Evolutionary conservation across 2,329 filamentous ascomycete genomes (phyloP).

Genomic region (Bipolaris sorokiniana): DNA sequence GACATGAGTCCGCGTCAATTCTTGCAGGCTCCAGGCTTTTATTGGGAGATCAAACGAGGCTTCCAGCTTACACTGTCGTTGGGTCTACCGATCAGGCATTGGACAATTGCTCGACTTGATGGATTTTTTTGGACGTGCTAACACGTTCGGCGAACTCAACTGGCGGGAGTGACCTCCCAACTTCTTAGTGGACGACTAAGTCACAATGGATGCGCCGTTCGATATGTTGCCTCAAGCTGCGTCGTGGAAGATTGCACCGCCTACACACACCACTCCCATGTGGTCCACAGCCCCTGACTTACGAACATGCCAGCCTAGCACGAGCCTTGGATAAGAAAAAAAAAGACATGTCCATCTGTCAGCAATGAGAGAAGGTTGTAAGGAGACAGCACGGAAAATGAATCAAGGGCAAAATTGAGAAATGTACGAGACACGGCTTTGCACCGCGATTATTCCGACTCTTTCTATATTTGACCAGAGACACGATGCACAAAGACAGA

Average conservation of each 20-base stretch:
- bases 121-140: background rate
- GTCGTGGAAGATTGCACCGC: slow-evolving; percentile 5
- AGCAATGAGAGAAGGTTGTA: slow-evolving; percentile 4
- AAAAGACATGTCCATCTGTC: background rate
- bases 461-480: slow-evolving; percentile 17
- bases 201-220: background rate
- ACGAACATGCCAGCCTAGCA: background rate
- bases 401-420: background rate
- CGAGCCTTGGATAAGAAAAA: background rate
- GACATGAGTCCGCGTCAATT: background rate
- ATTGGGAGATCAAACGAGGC: background rate
- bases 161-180: slow-evolving; percentile 1
- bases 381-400: slow-evolving; percentile 3
- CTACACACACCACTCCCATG: slow-evolving; percentile 1
- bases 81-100: background rate
- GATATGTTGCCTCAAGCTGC: background rate
- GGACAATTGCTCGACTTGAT: background rate
- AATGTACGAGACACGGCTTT: slow-evolving; percentile 10
- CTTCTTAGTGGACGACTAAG: background rate
- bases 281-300: background rate
- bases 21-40: background rate
- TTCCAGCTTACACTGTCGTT: slow-evolving; percentile 2
- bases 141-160: background rate
- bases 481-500: slow-evolving; percentile 16
- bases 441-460: slow-evolving; percentile 9